Base-by-base conservation (phyloP, 139 green algal genomes). In the Edaphochlamys debaryana region DNA sequence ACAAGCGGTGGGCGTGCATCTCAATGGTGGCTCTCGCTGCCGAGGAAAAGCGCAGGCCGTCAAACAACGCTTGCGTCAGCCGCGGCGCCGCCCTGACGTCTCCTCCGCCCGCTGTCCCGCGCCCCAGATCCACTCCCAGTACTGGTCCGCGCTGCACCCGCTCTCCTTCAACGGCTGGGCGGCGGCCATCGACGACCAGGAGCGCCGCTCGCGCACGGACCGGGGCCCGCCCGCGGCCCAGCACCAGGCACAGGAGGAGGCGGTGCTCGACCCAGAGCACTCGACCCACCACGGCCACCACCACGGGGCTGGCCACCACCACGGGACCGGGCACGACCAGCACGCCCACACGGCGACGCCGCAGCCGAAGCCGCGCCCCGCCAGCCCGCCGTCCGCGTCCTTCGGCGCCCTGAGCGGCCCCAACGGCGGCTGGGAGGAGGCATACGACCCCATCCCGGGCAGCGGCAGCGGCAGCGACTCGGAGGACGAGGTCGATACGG, bases 161-260 rank as follows among this genome's bases (percentile, higher is more conserved):
- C 66, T 86, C 9, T 84, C 69, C 34, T 78, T 80, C 41, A 79
- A 89, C 71, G 85, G 85, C 52, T 89, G 85, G 85, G 69, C 70
- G 32, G 32, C 34, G 27, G 79, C 66, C 13, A 75, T 89, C 56
- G 38, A 23, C 20, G 38, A 84, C 50, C 67, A 79, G 54, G 64
- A 89, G 77, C n/a, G 69, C 6, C 45, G 37, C 17, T 15, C 54
- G 64, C 23, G 63, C 50, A 42, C 42, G 37, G 34, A 82, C 20
- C 22, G 64, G 37, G 32, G 58, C 36, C 52, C 36, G 52, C 0
- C n/a, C 32, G 50, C 50, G 2, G 6, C 67, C 22, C 32, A 80
- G 56, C 11, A 30, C 30, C 9, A 40, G 38, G 27, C 11, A 19
- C 23, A 42, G 19, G 74, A 81, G 40, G 37, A 70, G 56, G 27